Percentiles rank a stretch among this genome's conserved stretches.
phyloP scores from a whole-genome alignment of 441 rosid genomes.

The Erysimum cheiri region DNA sequence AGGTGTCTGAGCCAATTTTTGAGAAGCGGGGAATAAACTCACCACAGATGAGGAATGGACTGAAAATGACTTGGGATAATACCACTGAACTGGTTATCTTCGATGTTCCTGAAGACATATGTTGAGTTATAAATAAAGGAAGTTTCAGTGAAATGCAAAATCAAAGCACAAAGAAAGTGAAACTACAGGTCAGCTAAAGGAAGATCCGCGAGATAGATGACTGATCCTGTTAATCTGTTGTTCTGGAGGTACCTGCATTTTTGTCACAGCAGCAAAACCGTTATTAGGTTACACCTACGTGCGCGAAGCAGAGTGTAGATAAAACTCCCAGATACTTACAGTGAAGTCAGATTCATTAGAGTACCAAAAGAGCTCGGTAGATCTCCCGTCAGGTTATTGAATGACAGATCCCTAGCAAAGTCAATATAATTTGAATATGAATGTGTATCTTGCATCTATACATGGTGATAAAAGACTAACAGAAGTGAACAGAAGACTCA shows the following conservation, averaged over 20 bases:
- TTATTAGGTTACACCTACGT: constrained; percentile 1
- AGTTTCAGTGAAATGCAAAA: constrained; percentile 27
- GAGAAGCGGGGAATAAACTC: constrained; percentile 39
- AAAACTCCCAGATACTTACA: constrained; percentile 59
- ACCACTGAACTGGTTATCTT: constrained; percentile 85
- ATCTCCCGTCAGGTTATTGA: constrained; percentile 85
- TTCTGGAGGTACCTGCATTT: constrained; percentile 80
- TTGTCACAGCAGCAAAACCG: constrained; percentile 13
- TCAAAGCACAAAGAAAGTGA: constrained; percentile 35
- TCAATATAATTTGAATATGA: background rate
- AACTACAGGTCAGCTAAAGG: constrained; percentile 80
- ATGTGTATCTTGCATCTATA: constrained; percentile 1
- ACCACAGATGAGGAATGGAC: constrained; percentile 86
- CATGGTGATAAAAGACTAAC: constrained; percentile 7
- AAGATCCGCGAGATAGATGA: constrained; percentile 76
- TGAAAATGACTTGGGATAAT: constrained; percentile 85
- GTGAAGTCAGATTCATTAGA: constrained; percentile 69
- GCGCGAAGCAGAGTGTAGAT: constrained; percentile 27
- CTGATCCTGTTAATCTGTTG: constrained; percentile 92
- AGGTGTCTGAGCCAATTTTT: constrained; percentile 16
- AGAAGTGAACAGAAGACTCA: constrained; percentile 46
- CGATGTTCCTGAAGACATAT: constrained; percentile 69
- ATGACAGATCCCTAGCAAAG: constrained; percentile 81
- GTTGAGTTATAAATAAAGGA: constrained; percentile 40
- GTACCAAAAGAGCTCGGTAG: constrained; percentile 86